Percentiles rank a stretch among this genome's conserved stretches.
Conservation (phyloP, 129 eudicot species). For the Logfia minima region DNA sequence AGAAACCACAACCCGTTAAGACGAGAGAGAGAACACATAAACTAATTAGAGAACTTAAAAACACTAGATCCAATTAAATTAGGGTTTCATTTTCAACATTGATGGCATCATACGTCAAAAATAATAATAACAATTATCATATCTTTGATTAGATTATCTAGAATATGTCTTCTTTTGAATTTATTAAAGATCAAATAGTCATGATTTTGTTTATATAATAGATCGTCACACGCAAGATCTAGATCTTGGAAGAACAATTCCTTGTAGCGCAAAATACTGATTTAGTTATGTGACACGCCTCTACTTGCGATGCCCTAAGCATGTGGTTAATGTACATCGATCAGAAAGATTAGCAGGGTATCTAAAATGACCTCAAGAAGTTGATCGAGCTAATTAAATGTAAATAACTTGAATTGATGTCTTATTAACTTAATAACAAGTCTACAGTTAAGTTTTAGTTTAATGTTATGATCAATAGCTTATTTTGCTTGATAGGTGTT, state of each 20-base stretch:
- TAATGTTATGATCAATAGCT: not conserved
- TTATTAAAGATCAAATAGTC: not conserved
- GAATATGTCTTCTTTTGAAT: not conserved
- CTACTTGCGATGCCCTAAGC: not conserved
- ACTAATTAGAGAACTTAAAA: not conserved
- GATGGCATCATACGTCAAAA: not conserved
- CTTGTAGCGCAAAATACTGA: not conserved
- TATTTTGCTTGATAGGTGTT: slow-evolving; percentile 1
- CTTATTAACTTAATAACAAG: not conserved
- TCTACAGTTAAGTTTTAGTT: not conserved
- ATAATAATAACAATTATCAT: not conserved
- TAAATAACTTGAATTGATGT: not conserved
- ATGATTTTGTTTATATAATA: not conserved
- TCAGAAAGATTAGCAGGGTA: not conserved
- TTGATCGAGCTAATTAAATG: not conserved
- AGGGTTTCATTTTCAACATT: not conserved
- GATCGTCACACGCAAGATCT: not conserved
- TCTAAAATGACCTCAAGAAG: not conserved
- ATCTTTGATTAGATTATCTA: not conserved
- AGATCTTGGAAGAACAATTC: not conserved
- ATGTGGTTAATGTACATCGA: not conserved
- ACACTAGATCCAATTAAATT: not conserved
- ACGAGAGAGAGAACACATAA: not conserved
- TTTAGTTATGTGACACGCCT: not conserved
- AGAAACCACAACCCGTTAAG: not conserved